Evolutionary conservation across 78 protist species (phyloP).

Genomic region (Dictyostelium brefeldianum): DNA sequence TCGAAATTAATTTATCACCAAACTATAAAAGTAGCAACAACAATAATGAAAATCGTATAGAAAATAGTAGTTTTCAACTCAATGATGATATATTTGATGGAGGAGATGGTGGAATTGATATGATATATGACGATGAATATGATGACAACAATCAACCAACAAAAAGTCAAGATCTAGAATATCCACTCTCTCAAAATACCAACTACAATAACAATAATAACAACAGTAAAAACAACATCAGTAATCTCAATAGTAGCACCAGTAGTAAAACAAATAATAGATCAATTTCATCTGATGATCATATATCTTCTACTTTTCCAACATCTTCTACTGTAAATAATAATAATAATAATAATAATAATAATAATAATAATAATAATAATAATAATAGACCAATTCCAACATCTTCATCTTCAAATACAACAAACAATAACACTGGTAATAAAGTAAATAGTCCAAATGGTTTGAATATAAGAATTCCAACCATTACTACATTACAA

Average conservation of each 20-base stretch:
- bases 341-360: background rate
- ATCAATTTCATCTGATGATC: no score
- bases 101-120: background rate
- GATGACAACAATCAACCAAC: background rate
- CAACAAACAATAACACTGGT: background rate
- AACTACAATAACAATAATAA: no score
- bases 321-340: background rate
- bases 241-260: background rate
- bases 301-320: no score
- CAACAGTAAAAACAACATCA: background rate
- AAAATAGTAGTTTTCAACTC: background rate
- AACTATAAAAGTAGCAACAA: background rate
- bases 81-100: background rate
- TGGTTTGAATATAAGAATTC: constrained; percentile 31
- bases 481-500: background rate
- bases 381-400: background rate
- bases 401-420: background rate
- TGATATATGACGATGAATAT: background rate
- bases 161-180: background rate
- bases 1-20: constrained; percentile 1
- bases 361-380: background rate
- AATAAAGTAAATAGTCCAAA: background rate
- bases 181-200: background rate
- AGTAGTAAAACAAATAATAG: no score
- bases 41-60: background rate